These are phyloP conservation scores for Amanita pseudoporphyria DNA, from an alignment of 768 basidiomycete genomes.

Conservation along the genomic window DNA sequence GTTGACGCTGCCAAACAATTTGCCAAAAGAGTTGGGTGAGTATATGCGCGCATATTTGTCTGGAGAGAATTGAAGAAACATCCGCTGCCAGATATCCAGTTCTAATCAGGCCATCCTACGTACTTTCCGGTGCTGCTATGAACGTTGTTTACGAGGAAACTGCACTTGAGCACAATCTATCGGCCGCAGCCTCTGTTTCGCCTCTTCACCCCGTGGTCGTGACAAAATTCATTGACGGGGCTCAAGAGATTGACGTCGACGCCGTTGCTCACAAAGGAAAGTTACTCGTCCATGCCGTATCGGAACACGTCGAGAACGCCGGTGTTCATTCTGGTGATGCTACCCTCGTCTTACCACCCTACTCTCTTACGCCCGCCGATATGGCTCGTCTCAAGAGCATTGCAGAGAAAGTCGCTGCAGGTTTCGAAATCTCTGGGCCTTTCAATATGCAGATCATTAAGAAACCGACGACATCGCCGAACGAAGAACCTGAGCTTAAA, in stretches of 20 bases:
- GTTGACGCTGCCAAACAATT: slow-evolving; percentile 89
- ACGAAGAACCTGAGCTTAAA: slow-evolving; percentile 64
- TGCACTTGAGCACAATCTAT: slow-evolving; percentile 83
- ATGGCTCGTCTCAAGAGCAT: slow-evolving; percentile 87
- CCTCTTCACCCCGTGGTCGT: slow-evolving; percentile 97
- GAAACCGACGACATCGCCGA: slow-evolving; percentile 42
- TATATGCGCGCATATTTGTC: slow-evolving; percentile 8
- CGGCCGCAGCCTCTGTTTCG: slow-evolving; percentile 94
- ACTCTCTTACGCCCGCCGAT: slow-evolving; percentile 66
- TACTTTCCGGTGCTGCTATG: slow-evolving; percentile 98
- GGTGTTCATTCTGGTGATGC: slow-evolving; percentile 99
- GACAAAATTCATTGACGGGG: slow-evolving; percentile 97
- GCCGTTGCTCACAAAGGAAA: slow-evolving; percentile 91
- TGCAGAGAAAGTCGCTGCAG: slow-evolving; percentile 88
- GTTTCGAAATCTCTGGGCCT: slow-evolving; percentile 95
- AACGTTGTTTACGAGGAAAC: slow-evolving; percentile 95
- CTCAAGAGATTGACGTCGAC: slow-evolving; percentile 97
- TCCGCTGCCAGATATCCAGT: slow-evolving; percentile 69
- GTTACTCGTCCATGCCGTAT: slow-evolving; percentile 90
- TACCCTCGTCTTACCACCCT: slow-evolving; percentile 92
- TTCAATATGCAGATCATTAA: slow-evolving; percentile 99
- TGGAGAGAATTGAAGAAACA: background rate
- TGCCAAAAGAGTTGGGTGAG: slow-evolving; percentile 71
- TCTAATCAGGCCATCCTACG: slow-evolving; percentile 96
- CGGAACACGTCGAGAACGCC: slow-evolving; percentile 97